Conservation (phyloP, 2,329 filamentous ascomycete species). For the Venturiaceae sp. region DNA sequence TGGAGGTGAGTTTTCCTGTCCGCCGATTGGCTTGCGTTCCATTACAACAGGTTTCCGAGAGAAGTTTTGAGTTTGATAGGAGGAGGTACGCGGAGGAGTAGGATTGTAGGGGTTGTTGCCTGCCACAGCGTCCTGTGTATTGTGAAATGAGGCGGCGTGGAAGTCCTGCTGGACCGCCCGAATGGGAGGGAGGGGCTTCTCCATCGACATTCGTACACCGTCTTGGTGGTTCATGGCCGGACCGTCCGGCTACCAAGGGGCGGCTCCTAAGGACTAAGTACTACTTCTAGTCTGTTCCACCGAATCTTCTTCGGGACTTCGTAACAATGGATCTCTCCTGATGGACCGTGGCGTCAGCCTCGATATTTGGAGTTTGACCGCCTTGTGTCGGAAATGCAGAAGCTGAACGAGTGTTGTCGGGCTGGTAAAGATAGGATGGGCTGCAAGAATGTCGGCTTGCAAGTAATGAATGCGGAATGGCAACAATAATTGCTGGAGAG, state of each 20-base stretch:
- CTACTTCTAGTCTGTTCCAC: not conserved
- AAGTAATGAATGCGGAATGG: not conserved
- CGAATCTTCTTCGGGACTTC: not conserved
- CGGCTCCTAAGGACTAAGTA: not conserved
- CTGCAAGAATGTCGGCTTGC: not conserved
- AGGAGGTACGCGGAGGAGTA: not conserved
- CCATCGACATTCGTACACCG: not conserved
- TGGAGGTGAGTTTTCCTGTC: slow-evolving; percentile 18
- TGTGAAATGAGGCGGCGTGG: not conserved
- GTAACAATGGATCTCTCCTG: not conserved
- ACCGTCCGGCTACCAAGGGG: not conserved
- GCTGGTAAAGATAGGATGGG: not conserved
- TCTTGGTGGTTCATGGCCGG: not conserved
- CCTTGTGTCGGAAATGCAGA: not conserved
- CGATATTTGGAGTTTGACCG: not conserved
- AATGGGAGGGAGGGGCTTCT: slow-evolving; percentile 1
- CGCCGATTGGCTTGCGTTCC: slow-evolving; percentile 1
- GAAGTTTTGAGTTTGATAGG: not conserved
- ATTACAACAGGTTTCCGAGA: not conserved
- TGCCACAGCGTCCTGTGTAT: not conserved
- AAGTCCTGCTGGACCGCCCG: not conserved
- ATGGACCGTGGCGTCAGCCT: not conserved
- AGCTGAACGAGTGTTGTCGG: not conserved
- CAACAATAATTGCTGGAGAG: not conserved
- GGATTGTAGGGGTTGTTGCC: not conserved